A percentile compares a stretch with the other conserved stretches of the same genome.
Conservation (phyloP, 2,329 filamentous ascomycete genomes). For the Mariannaea elegans region DNA sequence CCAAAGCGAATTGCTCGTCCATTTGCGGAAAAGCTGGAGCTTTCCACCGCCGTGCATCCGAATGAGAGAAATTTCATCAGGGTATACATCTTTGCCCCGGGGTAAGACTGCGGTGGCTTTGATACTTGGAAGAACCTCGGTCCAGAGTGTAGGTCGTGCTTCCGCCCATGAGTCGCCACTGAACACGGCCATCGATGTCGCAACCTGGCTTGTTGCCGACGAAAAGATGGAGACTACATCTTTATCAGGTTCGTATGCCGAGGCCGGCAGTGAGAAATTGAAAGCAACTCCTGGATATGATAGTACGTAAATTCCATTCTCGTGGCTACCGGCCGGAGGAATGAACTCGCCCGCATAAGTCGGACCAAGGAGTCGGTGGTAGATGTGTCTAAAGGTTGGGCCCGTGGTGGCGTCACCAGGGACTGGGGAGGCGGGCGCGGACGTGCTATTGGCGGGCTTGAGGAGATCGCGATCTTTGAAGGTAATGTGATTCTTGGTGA, state of each 20-base stretch:
- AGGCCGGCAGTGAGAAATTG: conserved; percentile 80
- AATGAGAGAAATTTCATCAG: conserved; percentile 87
- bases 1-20: conserved; percentile 71
- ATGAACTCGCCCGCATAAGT: conserved; percentile 95
- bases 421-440: conserved; percentile 45
- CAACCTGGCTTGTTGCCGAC: conserved; percentile 77
- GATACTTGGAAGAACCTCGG: conserved; percentile 75
- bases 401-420: conserved; percentile 56
- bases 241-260: conserved; percentile 76
- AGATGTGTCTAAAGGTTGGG: conserved; percentile 87
- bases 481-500: conserved; percentile 82
- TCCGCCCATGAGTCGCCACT: conserved; percentile 91
- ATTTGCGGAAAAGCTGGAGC: conserved; percentile 79
- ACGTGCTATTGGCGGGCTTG: conserved; percentile 62
- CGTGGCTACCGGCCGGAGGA: conserved; percentile 63
- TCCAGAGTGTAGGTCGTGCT: conserved; percentile 79
- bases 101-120: conserved; percentile 74
- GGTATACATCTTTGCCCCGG: conserved; percentile 80
- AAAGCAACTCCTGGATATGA: conserved; percentile 97
- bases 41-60: conserved; percentile 80
- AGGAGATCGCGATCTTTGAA: conserved; percentile 84
- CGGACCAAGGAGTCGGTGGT: conserved; percentile 90
- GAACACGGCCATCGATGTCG: conserved; percentile 90
- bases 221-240: conserved; percentile 90
- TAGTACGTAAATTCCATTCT: conserved; percentile 81